phyloP scores from a whole-genome alignment of 306 rosid genomes.

The Malus orientalis region DNA sequence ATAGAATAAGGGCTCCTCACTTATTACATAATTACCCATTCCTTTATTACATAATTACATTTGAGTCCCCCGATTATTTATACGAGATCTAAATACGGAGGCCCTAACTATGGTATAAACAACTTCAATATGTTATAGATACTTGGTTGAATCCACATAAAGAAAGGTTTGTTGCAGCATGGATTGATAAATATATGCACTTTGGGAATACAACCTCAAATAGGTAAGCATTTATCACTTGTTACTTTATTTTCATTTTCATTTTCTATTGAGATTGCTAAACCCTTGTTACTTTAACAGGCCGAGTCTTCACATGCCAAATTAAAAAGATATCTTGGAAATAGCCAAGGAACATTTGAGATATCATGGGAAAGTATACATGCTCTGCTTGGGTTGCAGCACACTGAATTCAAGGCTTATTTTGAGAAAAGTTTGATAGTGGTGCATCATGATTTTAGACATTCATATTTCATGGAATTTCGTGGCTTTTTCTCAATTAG shows the following conservation, averaged over 20 bases:
- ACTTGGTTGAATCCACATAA: background rate
- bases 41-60: too few species aligned
- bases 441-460: background rate
- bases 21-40: too few species aligned
- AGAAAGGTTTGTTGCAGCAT: background rate
- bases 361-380: background rate
- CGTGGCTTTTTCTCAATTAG: background rate
- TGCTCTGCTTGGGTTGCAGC: fast-evolving
- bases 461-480: background rate
- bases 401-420: background rate
- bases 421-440: background rate
- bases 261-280: background rate
- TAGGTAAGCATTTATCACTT: background rate
- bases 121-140: background rate
- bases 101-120: too few species aligned
- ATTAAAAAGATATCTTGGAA: background rate
- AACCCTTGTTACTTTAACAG: background rate
- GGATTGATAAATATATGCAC: background rate
- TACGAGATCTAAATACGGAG: too few species aligned
- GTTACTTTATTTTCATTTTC: background rate
- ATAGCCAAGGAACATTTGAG: background rate
- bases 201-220: background rate
- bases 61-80: too few species aligned
- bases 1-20: too few species aligned
- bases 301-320: background rate